These are phyloP conservation scores for Blastobotrys petasosporus DNA, from an alignment of 1,139 yeast genomes.

Conservation along the genomic window DNA sequence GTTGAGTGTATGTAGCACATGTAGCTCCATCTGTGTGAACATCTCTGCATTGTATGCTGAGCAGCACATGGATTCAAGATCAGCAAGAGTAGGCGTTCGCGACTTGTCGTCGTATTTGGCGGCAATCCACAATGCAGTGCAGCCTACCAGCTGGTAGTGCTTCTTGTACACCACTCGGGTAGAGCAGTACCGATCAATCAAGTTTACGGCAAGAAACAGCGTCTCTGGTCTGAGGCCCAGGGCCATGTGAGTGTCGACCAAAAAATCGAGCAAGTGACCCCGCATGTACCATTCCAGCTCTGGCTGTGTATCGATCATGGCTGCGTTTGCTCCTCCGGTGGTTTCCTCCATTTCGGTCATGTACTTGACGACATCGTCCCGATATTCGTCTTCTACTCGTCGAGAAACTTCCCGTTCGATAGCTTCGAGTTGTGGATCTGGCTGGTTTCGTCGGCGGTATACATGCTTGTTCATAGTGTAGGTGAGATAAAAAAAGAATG, in stretches of 20 bases:
- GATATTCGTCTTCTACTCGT: slow-evolving; percentile 32
- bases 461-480: background rate
- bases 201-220: slow-evolving; percentile 69
- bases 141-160: slow-evolving; percentile 88
- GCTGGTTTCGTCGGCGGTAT: background rate
- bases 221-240: slow-evolving; percentile 79
- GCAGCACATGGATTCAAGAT: slow-evolving; percentile 73
- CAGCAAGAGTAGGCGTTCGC: slow-evolving; percentile 75
- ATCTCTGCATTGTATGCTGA: slow-evolving; percentile 85
- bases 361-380: slow-evolving; percentile 32
- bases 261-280: slow-evolving; percentile 77
- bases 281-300: slow-evolving; percentile 94
- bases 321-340: slow-evolving; percentile 30
- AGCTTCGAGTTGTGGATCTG: slow-evolving; percentile 6
- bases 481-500: background rate
- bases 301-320: slow-evolving; percentile 88
- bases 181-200: slow-evolving; percentile 88
- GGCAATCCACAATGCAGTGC: slow-evolving; percentile 94
- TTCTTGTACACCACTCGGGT: slow-evolving; percentile 85
- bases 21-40: slow-evolving; percentile 96
- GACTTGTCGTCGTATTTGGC: slow-evolving; percentile 91
- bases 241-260: slow-evolving; percentile 75
- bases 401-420: slow-evolving; percentile 19
- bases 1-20: slow-evolving; percentile 74
- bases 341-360: slow-evolving; percentile 30